Evolutionary conservation across 2,329 filamentous ascomycete species (phyloP).

Genomic region (Herpotrichia juniperi): DNA sequence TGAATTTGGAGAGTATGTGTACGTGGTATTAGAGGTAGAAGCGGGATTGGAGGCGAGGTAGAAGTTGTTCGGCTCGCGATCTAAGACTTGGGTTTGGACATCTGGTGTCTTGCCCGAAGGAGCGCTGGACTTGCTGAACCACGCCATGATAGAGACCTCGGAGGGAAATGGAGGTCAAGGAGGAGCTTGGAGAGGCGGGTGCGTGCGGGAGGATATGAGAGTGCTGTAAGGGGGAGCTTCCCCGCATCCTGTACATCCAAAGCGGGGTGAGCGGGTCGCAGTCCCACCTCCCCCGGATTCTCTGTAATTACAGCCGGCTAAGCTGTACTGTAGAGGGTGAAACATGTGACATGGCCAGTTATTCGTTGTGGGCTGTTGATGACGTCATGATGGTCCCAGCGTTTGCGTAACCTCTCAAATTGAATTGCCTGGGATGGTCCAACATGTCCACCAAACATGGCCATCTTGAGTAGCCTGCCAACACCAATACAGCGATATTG

Average conservation of each 20-base stretch:
- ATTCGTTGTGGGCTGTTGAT: neutral
- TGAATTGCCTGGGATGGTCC: no score
- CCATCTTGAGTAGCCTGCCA: no score
- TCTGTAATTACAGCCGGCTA: slow-evolving; percentile 1
- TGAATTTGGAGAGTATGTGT: no score
- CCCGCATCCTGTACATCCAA: slow-evolving; percentile 26
- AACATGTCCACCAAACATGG: no score
- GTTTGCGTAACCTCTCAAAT: no score
- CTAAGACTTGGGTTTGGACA: slow-evolving; percentile 37
- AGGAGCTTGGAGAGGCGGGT: neutral
- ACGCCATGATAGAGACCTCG: slow-evolving; percentile 31
- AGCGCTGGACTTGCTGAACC: slow-evolving; percentile 31
- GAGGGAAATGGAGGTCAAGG: no score
- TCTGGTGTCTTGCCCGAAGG: slow-evolving; percentile 31
- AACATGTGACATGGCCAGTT: neutral
- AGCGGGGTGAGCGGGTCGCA: neutral
- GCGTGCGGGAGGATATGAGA: neutral
- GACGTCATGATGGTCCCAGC: no score
- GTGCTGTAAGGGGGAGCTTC: slow-evolving; percentile 26
- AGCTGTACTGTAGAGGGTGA: neutral
- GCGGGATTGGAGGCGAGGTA: slow-evolving; percentile 32
- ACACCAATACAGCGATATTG: no score
- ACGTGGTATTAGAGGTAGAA: slow-evolving; percentile 4
- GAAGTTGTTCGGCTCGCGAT: slow-evolving; percentile 39
- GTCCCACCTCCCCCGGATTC: slow-evolving; percentile 1